These are phyloP conservation scores for Metarhizium robertsii DNA, from an alignment of 2,329 filamentous ascomycete species.

Conservation along the genomic window DNA sequence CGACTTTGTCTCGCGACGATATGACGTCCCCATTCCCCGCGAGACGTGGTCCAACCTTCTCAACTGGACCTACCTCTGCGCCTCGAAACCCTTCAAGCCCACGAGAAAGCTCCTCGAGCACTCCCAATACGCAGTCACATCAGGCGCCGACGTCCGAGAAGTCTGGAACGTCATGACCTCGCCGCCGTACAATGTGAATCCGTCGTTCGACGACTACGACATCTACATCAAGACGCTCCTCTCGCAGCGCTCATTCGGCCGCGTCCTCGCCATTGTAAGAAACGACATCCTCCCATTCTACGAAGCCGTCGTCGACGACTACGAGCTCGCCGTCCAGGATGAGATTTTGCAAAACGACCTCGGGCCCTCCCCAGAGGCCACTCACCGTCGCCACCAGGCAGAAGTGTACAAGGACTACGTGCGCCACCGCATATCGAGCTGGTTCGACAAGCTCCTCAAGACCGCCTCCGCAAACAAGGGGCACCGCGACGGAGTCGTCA, in stretches of 20 bases:
- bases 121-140: conserved; percentile 24
- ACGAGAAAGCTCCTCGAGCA: conserved; percentile 26
- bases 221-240: conserved; percentile 32
- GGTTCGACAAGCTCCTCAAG: conserved; percentile 19
- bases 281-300: conserved; percentile 31
- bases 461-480: conserved; percentile 12
- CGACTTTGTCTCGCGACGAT: conserved; percentile 51
- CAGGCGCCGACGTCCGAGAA: conserved; percentile 32
- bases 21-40: conserved; percentile 45
- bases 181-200: conserved; percentile 44
- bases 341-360: conserved; percentile 22
- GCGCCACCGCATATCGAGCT: conserved; percentile 20
- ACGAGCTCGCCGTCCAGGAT: conserved; percentile 19
- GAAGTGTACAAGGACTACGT: conserved; percentile 23
- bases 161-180: conserved; percentile 53
- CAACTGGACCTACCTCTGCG: conserved; percentile 55
- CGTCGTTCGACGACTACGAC: conserved; percentile 48
- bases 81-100: conserved; percentile 24
- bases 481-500: conserved; percentile 14
- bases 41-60: conserved; percentile 59
- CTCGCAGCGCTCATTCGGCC: conserved; percentile 14
- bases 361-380: conserved; percentile 7
- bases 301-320: conserved; percentile 13
- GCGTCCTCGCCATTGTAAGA: conserved; percentile 28
- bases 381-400: conserved; percentile 17